These are phyloP conservation scores for Ogataea neopini DNA, from an alignment of 805 yeast species.

Conservation along the genomic window DNA sequence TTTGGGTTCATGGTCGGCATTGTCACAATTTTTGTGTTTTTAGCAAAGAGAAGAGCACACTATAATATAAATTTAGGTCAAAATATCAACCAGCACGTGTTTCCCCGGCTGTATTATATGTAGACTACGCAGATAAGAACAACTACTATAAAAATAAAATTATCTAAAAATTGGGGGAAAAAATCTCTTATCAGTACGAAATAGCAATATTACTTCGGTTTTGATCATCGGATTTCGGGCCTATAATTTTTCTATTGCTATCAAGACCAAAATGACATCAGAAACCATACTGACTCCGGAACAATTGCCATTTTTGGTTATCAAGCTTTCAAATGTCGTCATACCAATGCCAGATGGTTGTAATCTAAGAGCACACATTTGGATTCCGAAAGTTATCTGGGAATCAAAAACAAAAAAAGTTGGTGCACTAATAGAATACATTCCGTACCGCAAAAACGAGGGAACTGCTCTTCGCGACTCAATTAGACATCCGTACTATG, in stretches of 20 bases:
- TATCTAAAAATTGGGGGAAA: no score
- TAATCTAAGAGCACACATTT: slow-evolving; percentile 40
- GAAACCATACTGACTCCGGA: not conserved
- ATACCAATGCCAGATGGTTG: slow-evolving; percentile 7
- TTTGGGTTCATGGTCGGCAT: not conserved
- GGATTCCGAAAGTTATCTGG: slow-evolving; percentile 41
- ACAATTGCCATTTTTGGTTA: slow-evolving; percentile 32
- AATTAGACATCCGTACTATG: slow-evolving; percentile 45
- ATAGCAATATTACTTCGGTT: no score
- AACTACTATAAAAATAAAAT: no score
- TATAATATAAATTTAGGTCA: no score
- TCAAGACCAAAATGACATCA: not conserved
- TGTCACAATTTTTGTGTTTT: no score
- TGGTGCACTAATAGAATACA: slow-evolving; percentile 43
- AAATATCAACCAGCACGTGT: no score
- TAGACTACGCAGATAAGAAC: no score
- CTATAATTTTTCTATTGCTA: slow-evolving; percentile 22
- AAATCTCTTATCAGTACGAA: no score
- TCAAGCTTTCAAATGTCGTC: slow-evolving; percentile 36
- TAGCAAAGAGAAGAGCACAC: no score
- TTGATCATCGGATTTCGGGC: no score
- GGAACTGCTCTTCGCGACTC: slow-evolving; percentile 44
- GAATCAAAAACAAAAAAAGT: slow-evolving; percentile 18
- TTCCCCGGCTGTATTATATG: no score
- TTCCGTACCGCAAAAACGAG: slow-evolving; percentile 46